Evolutionary conservation across 108 stramenopile genomes (phyloP).

Genomic region (Cylindrotheca fusiformis): DNA sequence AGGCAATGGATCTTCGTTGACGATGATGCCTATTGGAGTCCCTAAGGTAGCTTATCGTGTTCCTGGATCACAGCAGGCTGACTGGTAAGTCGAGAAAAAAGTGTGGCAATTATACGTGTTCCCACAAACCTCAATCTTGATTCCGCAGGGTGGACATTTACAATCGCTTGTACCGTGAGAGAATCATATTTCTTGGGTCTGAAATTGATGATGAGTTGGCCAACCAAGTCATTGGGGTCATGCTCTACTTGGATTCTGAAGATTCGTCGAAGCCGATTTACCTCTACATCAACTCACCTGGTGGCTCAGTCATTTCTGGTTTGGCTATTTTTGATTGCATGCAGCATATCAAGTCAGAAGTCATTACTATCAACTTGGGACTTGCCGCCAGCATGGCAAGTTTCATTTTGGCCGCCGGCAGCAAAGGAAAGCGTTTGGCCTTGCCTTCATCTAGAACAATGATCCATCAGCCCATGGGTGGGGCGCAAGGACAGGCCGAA

Average conservation of each 20-base stretch:
- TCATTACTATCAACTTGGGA: constrained; percentile 97
- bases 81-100: constrained; percentile 64
- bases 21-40: constrained; percentile 99
- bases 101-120: too few species aligned
- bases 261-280: constrained; percentile 96
- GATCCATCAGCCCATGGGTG: constrained; percentile 99
- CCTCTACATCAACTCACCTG: constrained; percentile 98
- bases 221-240: constrained; percentile 96
- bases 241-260: constrained; percentile 95
- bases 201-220: constrained; percentile 99
- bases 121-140: not conserved
- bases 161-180: constrained; percentile 97
- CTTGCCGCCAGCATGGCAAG: constrained; percentile 97
- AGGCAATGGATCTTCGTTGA: constrained; percentile 59
- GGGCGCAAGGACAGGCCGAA: constrained; percentile 97
- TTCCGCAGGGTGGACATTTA: constrained; percentile 93
- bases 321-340: constrained; percentile 97
- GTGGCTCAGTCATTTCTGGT: constrained; percentile 96
- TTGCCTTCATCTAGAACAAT: constrained; percentile 95
- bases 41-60: constrained; percentile 98
- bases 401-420: constrained; percentile 95
- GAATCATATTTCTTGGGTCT: constrained; percentile 97
- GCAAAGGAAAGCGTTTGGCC: constrained; percentile 90
- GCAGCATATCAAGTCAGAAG: constrained; percentile 94
- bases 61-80: constrained; percentile 69